Conservation (phyloP, 257 asterid genomes). For the Nicotiana knightiana region DNA sequence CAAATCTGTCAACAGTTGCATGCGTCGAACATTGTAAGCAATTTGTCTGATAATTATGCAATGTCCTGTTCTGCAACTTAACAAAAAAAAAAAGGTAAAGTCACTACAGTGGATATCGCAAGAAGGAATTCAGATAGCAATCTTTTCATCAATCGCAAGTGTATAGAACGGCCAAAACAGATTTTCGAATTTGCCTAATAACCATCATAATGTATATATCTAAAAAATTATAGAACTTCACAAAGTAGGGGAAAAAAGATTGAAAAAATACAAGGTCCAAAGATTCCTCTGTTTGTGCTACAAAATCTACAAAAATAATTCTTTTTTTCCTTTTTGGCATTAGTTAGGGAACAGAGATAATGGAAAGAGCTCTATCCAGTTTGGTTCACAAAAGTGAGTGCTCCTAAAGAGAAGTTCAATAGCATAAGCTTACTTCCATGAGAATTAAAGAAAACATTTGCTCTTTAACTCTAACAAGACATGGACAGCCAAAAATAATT, state of each 20-base stretch:
- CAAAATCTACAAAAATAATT: neutral
- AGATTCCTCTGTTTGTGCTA: neutral
- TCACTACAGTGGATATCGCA: neutral
- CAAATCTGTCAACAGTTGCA: constrained; percentile 23
- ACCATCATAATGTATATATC: neutral
- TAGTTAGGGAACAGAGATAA: neutral
- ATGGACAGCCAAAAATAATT: neutral
- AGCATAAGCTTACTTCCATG: neutral
- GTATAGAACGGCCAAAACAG: neutral
- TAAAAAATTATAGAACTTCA: neutral
- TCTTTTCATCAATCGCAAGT: neutral
- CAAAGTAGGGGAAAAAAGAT: neutral
- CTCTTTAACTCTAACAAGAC: neutral
- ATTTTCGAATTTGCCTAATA: neutral
- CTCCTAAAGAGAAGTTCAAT: neutral
- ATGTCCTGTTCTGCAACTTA: constrained; percentile 51
- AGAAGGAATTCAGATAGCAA: neutral
- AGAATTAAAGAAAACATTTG: neutral
- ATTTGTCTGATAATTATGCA: constrained; percentile 31
- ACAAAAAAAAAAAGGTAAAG: neutral
- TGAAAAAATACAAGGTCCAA: neutral
- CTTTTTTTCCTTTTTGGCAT: neutral
- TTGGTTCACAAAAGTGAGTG: neutral
- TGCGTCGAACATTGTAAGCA: constrained; percentile 37
- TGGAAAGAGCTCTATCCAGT: neutral